A percentile compares a stretch with the other conserved stretches of the same genome.
Conservation (phyloP, 1,139 yeast genomes). For the Kodamaea plutei region DNA sequence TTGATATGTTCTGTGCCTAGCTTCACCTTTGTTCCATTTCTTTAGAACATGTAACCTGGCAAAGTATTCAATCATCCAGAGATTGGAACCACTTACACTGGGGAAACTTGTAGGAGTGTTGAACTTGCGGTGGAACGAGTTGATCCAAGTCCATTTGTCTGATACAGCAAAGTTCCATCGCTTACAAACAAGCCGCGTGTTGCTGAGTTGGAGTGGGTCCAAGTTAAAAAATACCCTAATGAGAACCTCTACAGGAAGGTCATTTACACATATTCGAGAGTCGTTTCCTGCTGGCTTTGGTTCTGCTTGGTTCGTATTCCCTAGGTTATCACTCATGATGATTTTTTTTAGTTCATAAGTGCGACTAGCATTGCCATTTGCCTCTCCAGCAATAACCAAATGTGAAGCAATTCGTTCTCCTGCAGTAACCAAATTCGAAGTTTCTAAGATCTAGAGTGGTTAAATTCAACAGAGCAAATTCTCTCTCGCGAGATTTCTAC, state of each 20-base stretch:
- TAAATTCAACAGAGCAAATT: too few relatives aligned
- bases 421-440: too few relatives aligned
- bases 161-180: constrained; percentile 49
- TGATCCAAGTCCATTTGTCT: constrained; percentile 61
- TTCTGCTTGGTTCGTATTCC: neutral
- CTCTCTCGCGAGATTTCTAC: too few relatives aligned
- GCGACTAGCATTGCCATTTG: too few relatives aligned
- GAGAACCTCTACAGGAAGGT: constrained; percentile 57
- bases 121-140: constrained; percentile 46
- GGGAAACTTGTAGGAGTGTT: constrained; percentile 46
- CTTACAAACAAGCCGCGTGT: constrained; percentile 50
- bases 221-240: constrained; percentile 52
- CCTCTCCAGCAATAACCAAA: too few relatives aligned
- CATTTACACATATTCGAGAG: too few relatives aligned
- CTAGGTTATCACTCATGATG: too few relatives aligned
- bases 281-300: neutral
- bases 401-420: too few relatives aligned
- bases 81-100: constrained; percentile 48
- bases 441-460: too few relatives aligned
- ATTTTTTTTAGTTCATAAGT: too few relatives aligned
- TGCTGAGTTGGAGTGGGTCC: constrained; percentile 51
- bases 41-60: constrained; percentile 39
- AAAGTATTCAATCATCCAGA: constrained; percentile 56
- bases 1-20: constrained; percentile 28
- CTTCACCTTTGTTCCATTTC: constrained; percentile 51